A percentile compares a stretch with the other conserved stretches of the same genome.
Conservation (phyloP, 108 stramenopile genomes). For the Cyclotella atomus region DNA sequence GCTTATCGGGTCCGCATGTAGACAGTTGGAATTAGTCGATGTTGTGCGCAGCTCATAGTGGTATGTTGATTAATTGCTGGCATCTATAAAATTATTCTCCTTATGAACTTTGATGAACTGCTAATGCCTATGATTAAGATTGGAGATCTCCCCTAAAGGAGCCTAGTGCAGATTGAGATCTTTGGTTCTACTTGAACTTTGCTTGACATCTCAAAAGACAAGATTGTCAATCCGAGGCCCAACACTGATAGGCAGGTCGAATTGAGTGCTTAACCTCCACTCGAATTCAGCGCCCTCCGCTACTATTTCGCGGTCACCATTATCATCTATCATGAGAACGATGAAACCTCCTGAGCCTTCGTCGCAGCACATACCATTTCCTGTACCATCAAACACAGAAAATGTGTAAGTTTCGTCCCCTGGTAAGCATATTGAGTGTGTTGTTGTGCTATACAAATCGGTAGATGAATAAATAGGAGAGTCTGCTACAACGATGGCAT, state of each 20-base stretch:
- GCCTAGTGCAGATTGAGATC: too few relatives aligned
- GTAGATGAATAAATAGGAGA: conserved; percentile 10
- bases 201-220: not conserved
- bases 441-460: not conserved
- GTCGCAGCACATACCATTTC: conserved; percentile 20
- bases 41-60: too few relatives aligned
- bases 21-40: too few relatives aligned
- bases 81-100: too few relatives aligned
- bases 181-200: too few relatives aligned
- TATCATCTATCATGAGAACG: conserved; percentile 2
- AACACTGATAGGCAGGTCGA: not conserved
- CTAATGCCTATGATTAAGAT: too few relatives aligned
- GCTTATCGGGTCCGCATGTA: too few relatives aligned
- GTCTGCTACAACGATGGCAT: conserved; percentile 12
- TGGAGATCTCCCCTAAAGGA: too few relatives aligned
- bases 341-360: conserved; percentile 18
- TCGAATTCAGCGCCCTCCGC: conserved; percentile 16
- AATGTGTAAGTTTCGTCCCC: conserved; percentile 16
- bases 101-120: too few relatives aligned
- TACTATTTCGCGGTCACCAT: conserved; percentile 15
- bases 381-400: conserved; percentile 11
- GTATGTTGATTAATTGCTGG: too few relatives aligned
- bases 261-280: conserved; percentile 8
- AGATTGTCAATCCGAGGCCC: conserved; percentile 9
- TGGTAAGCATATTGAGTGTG: conserved; percentile 19